A percentile compares a stretch with the other conserved stretches of the same genome.
phyloP scores from a whole-genome alignment of 2,329 filamentous ascomycete species.

The Beauveria asiatica region DNA sequence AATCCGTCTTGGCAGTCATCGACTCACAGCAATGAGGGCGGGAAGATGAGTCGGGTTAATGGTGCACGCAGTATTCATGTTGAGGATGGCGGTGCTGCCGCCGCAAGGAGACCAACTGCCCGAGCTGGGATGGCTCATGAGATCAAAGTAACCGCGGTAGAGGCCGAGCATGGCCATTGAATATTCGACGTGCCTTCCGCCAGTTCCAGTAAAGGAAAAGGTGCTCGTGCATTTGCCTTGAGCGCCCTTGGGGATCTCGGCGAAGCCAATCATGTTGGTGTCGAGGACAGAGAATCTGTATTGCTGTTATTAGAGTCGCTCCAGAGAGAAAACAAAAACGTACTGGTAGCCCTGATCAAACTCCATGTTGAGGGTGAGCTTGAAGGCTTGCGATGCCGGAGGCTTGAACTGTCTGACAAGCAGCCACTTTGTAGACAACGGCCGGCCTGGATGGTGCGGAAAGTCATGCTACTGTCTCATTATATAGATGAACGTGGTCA shows the following conservation, averaged over 20 bases:
- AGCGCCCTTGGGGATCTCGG: constrained; percentile 17
- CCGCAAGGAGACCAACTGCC: constrained; percentile 19
- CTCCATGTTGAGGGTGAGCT: constrained; percentile 19
- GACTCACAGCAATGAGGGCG: constrained; percentile 20
- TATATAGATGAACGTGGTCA: too few relatives aligned
- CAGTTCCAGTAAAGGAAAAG: constrained; percentile 20
- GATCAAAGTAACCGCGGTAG: constrained; percentile 17
- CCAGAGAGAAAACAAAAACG: not conserved
- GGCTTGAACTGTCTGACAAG: not conserved
- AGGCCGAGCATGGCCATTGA: constrained; percentile 13
- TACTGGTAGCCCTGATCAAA: constrained; percentile 20
- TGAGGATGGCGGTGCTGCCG: constrained; percentile 20
- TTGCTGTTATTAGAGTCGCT: too few relatives aligned
- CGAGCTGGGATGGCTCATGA: constrained; percentile 15
- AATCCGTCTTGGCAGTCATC: not conserved
- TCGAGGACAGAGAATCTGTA: constrained; percentile 18
- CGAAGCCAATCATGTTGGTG: constrained; percentile 21
- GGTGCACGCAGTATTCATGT: constrained; percentile 21
- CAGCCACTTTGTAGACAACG: not conserved
- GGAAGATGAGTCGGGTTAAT: constrained; percentile 16
- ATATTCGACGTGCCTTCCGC: constrained; percentile 16
- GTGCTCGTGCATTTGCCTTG: constrained; percentile 18
- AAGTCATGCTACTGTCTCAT: too few relatives aligned
- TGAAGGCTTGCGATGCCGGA: constrained; percentile 5
- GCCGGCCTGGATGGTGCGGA: not conserved